These are phyloP conservation scores for Durusdinium trenchii DNA, from an alignment of 73 alveolate genomes.

Conservation along the genomic window DNA sequence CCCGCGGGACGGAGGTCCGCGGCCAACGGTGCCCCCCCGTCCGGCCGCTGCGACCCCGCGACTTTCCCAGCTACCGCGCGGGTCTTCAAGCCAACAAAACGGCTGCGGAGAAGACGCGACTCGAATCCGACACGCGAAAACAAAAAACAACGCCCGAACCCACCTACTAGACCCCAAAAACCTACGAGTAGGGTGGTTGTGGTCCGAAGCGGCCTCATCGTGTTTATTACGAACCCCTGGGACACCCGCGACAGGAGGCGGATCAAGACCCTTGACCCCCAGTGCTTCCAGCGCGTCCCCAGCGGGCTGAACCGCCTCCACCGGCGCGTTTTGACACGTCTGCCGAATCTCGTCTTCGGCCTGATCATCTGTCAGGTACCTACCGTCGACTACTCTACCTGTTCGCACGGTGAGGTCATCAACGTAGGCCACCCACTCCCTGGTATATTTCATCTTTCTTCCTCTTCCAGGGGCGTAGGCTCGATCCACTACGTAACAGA, in stretches of 20 bases:
- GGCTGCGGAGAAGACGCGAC: no score
- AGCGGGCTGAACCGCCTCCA: background rate
- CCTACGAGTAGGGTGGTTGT: constrained; percentile 28
- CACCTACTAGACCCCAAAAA: background rate
- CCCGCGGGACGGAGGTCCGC: background rate
- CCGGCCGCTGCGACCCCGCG: background rate
- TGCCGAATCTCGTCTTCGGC: background rate
- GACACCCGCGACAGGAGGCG: no score
- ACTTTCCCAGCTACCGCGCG: background rate
- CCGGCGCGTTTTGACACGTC: background rate
- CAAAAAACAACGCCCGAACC: no score
- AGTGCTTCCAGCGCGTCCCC: constrained; percentile 23
- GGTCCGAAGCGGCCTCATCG: background rate
- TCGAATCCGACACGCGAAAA: no score
- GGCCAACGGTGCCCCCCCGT: background rate
- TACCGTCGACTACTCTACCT: background rate
- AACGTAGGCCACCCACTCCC: constrained; percentile 58
- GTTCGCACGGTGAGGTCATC: constrained; percentile 42
- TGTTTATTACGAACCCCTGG: background rate
- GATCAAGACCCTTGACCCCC: background rate
- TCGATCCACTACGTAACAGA: constrained; percentile 42
- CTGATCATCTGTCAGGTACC: background rate
- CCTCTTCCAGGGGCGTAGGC: background rate
- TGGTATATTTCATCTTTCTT: background rate
- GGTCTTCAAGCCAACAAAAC: no score